These are phyloP conservation scores for Trichocladium uniseriatum DNA, from an alignment of 495 filamentous ascomycete genomes.

Conservation along the genomic window DNA sequence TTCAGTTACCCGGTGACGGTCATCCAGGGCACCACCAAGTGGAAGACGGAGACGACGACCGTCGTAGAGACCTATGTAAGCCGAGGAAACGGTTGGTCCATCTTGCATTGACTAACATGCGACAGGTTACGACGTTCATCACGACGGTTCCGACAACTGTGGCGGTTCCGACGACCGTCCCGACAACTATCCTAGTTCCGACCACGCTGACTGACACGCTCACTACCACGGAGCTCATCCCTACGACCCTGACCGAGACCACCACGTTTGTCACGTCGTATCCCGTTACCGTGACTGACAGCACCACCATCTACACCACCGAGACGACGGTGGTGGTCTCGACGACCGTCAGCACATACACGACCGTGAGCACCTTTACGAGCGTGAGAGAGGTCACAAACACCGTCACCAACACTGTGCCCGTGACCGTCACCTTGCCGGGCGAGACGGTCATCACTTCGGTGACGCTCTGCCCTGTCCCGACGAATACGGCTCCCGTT, in stretches of 20 bases:
- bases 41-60: too few relatives aligned
- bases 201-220: conserved; percentile 5
- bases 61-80: too few relatives aligned
- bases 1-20: too few relatives aligned
- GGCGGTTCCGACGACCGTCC: not conserved
- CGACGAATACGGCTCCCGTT: conserved; percentile 13
- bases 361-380: conserved; percentile 17
- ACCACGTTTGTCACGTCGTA: conserved; percentile 20
- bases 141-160: too few relatives aligned
- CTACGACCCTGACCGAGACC: conserved; percentile 12
- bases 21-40: too few relatives aligned
- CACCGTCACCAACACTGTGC: conserved; percentile 7
- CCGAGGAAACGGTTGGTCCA: too few relatives aligned
- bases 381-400: conserved; percentile 14
- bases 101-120: too few relatives aligned
- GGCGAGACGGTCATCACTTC: conserved; percentile 23
- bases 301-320: conserved; percentile 21
- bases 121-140: too few relatives aligned
- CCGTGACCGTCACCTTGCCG: conserved; percentile 17
- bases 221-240: conserved; percentile 12
- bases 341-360: conserved; percentile 18
- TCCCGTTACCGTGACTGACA: conserved; percentile 19
- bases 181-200: conserved; percentile 2
- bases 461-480: conserved; percentile 25
- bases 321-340: conserved; percentile 14